Conservation (phyloP, 495 filamentous ascomycete species). For the Penicillium antarcticum region DNA sequence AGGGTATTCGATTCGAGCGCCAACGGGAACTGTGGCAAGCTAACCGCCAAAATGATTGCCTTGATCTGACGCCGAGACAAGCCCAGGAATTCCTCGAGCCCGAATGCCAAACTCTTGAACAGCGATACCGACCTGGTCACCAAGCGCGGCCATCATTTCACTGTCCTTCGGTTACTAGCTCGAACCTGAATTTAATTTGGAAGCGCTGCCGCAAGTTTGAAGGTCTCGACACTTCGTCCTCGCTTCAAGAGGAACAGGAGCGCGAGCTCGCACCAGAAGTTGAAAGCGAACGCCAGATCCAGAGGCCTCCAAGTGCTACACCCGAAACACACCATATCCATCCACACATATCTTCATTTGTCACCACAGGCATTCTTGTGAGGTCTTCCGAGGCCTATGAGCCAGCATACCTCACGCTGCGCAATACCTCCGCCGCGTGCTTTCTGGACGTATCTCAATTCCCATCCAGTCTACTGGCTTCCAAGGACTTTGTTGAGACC, state of each 20-base stretch:
- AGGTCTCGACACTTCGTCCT: constrained; percentile 24
- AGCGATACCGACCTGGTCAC: constrained; percentile 33
- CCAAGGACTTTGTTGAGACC: constrained; percentile 54
- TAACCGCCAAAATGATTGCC: too few species aligned
- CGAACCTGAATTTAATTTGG: too few species aligned
- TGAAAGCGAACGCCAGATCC: constrained; percentile 54
- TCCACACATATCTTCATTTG: constrained; percentile 39
- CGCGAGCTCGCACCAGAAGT: constrained; percentile 63
- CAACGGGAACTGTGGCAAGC: constrained; percentile 24
- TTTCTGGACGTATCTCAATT: constrained; percentile 34
- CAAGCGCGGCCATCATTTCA: too few species aligned
- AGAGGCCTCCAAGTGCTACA: constrained; percentile 38
- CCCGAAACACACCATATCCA: constrained; percentile 45
- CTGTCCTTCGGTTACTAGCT: too few species aligned
- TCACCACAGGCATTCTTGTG: constrained; percentile 24
- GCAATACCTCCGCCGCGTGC: constrained; percentile 33
- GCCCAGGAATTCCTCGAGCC: constrained; percentile 46
- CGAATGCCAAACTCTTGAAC: constrained; percentile 43
- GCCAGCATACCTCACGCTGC: constrained; percentile 47
- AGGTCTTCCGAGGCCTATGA: too few species aligned
- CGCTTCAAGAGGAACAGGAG: constrained; percentile 67
- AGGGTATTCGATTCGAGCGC: constrained; percentile 48
- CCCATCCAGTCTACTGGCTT: constrained; percentile 44
- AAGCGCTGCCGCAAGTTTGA: constrained; percentile 46
- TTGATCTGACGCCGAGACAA: too few species aligned